phyloP scores from a whole-genome alignment of 805 yeast species.

The Wickerhamomyces strasburgensis region DNA sequence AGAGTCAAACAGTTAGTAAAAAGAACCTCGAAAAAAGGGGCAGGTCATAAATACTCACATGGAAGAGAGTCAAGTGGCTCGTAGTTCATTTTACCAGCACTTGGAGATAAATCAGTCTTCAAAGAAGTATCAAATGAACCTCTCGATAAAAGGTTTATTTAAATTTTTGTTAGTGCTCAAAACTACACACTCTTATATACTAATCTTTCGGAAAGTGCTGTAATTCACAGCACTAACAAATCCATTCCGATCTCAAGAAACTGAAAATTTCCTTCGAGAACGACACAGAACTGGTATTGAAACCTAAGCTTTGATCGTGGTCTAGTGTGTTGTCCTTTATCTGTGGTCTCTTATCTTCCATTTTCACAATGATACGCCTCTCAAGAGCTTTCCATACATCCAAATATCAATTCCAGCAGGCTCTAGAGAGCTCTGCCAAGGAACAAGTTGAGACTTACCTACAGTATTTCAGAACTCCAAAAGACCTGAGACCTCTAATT shows the following conservation, averaged over 20 bases:
- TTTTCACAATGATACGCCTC: slow-evolving; percentile 13
- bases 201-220: too few relatives aligned
- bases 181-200: slow-evolving; percentile 11
- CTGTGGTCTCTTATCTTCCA: neutral
- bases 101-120: too few relatives aligned
- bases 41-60: slow-evolving; percentile 34
- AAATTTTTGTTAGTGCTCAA: slow-evolving; percentile 5
- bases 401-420: slow-evolving; percentile 8
- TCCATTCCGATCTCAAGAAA: slow-evolving; percentile 1
- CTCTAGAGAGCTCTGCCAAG: slow-evolving; percentile 14
- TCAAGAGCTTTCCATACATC: slow-evolving; percentile 15
- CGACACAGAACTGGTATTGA: neutral
- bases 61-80: slow-evolving; percentile 36
- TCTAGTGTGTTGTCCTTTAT: too few relatives aligned
- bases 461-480: slow-evolving; percentile 30
- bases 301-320: neutral
- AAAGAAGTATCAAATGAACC: too few relatives aligned
- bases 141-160: too few relatives aligned
- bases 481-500: slow-evolving; percentile 31
- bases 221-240: slow-evolving; percentile 13
- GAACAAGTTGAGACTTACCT: slow-evolving; percentile 29
- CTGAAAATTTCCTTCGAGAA: slow-evolving; percentile 6
- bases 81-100: slow-evolving; percentile 26
- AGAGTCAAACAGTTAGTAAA: slow-evolving; percentile 9
- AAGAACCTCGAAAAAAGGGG: neutral